Evolutionary conservation across 805 yeast genomes (phyloP).

Genomic region (Schizosaccharomyces octosporus): DNA sequence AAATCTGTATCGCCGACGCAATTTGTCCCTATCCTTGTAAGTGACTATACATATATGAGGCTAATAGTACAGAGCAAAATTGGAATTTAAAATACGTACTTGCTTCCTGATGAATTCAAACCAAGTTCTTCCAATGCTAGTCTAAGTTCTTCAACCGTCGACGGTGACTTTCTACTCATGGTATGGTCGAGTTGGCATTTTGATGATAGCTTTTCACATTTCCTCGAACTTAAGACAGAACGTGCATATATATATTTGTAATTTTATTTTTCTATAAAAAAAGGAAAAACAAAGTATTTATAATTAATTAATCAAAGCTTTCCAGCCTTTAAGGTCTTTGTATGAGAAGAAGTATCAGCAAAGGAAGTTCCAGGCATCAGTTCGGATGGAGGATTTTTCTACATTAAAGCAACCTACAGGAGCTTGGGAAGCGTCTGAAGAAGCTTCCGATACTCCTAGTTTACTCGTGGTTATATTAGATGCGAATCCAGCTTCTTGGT

Average conservation of each 20-base stretch:
- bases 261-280: no score
- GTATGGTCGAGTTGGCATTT: no score
- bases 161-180: background rate
- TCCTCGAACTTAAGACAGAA: no score
- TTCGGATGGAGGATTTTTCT: background rate
- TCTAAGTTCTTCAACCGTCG: background rate
- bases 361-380: no score
- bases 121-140: background rate
- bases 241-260: no score
- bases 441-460: slow-evolving; percentile 44
- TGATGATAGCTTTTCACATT: no score
- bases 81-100: background rate
- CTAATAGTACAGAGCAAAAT: background rate
- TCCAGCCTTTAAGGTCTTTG: no score
- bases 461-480: slow-evolving; percentile 58
- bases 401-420: background rate
- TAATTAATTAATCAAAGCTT: no score
- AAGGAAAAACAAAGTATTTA: no score
- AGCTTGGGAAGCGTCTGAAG: background rate
- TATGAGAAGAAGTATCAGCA: no score
- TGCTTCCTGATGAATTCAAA: background rate
- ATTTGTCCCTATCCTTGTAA: background rate
- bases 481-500: slow-evolving; percentile 51
- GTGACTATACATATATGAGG: background rate
- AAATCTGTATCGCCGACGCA: background rate